phyloP scores from a whole-genome alignment of 306 rosid species.

The Vigna unguiculata region DNA sequence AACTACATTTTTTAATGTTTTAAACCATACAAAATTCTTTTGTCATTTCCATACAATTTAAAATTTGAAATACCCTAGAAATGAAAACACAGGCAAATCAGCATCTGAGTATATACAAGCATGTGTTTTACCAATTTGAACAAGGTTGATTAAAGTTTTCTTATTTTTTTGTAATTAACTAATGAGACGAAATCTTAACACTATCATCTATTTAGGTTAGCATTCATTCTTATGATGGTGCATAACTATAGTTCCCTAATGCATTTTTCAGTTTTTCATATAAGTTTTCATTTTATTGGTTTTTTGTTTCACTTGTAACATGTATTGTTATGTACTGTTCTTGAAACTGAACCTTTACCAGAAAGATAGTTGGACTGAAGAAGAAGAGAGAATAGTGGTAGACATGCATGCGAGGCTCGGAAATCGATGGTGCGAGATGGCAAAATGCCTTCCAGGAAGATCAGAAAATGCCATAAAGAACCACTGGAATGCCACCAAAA shows the following conservation, averaged over 20 bases:
- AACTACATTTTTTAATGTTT: no score
- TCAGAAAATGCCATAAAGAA: conserved; percentile 88
- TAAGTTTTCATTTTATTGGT: neutral
- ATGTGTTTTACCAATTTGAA: neutral
- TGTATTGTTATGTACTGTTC: neutral
- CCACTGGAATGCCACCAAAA: conserved; percentile 92
- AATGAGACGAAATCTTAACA: no score
- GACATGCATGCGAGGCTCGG: conserved; percentile 66
- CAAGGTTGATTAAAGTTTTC: neutral
- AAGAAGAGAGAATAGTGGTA: conserved; percentile 73
- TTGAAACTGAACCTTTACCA: conserved; percentile 28
- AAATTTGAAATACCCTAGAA: no score
- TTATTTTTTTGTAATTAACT: no score
- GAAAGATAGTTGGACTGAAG: conserved; percentile 80
- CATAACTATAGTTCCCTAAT: no score
- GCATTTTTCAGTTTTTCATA: neutral
- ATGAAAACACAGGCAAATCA: no score
- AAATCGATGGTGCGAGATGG: conserved; percentile 87
- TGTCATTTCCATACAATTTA: no score
- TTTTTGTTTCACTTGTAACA: neutral
- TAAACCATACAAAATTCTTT: no score
- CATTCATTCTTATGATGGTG: no score
- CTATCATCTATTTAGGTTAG: no score
- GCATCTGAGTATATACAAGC: no score
- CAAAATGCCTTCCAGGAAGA: conserved; percentile 77